Base-by-base conservation (phyloP, 345 rosid species). In the Pistacia integerrima region DNA sequence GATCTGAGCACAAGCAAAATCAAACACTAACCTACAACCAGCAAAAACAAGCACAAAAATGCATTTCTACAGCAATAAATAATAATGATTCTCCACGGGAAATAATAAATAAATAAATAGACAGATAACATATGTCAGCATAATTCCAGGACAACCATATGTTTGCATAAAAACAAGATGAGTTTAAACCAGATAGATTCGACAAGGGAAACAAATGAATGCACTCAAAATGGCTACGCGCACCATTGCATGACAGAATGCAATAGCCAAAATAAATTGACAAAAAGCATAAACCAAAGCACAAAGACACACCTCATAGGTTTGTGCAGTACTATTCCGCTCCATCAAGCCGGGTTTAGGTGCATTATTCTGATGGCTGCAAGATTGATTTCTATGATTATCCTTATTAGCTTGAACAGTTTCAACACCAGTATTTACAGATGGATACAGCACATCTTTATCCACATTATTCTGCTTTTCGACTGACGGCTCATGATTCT, bases 311-410 rank as follows among this genome's bases (percentile, higher is more conserved):
- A 91, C 90, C 92, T 89, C 89, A 44, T 74, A 80, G 11, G 87
- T 73, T 12, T 11, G 82, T 54, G 92, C 92, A 59, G 91, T 83
- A 66, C 66, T 64, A 64, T 91, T 83, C 64, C 86, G 69, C 38
- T 88, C 90, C 92, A 91, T 86, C 76, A 88, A 74, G 71, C 89
- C 80, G 25, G 70, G 81, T 46, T 75, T 89, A 14, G 64, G 70
- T 44, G 55, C 68, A 55, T 58, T 25, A 65, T 3, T 78, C 66
- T 48, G 88, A 74, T 70, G 66, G 25, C 62, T 51, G 64, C 76
- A 61, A 59, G 76, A 59, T 61, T 67, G 74, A 60, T 67, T 72
- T 61, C 63, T 76, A 73, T 46, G 6, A 75, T 74, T 63, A 62
- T 25, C 72, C 25, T 73, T 63, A 65, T 59, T 55, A 49, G 25